Evolutionary conservation across 2,329 filamentous ascomycete genomes (phyloP), one percentile per base, ranked within the genome.

Genomic region (Lachnellula suecica): DNA sequence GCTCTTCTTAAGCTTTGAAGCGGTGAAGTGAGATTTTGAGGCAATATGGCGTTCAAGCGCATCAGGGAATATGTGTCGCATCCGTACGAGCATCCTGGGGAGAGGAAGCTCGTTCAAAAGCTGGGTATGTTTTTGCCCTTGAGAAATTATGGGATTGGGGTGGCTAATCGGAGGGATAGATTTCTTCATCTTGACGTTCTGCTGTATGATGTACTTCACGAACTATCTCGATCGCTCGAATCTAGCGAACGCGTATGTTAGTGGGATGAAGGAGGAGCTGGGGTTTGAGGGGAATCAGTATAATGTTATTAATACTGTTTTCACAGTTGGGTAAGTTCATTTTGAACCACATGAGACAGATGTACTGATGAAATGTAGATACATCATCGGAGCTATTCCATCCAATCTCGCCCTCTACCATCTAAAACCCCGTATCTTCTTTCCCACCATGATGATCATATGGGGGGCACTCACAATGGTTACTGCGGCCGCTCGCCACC

Each of bases 381-480:
- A 76, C 53, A 70, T 74, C 0, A 65, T 85, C 4, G 83, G 83
- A 1, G 82, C 87, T 63, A 71, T 86, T 15, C 82, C 82, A 0
- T 79, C 77, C 47, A 85, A 84, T 60, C 65, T 86, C 8, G 81
- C 81, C 2, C 72, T 88, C 2, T 80, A 86, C 65, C 83, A 85
- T 59, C 64, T 88, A 54, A 77, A 77, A 45, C 84, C 84, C 2
- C 75, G 83, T n/a, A 72, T 81, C 55, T 87, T 81, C 72, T 85
- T 85, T 61, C 84, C 83, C 51, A 61, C 72, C 24, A 85, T 84
- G 76, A 84, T 85, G 78, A 51, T 85, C 19, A 62, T 81, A 51
- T 88, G 85, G 85, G 83, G 79, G 2, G 71, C 74, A 0, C 68
- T 88, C 23, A 88, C 84, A 2, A 84, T 87, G 79, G 70, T 75